Conservation (phyloP, 768 basidiomycete species). For the Mrakia hoshinonis region DNA sequence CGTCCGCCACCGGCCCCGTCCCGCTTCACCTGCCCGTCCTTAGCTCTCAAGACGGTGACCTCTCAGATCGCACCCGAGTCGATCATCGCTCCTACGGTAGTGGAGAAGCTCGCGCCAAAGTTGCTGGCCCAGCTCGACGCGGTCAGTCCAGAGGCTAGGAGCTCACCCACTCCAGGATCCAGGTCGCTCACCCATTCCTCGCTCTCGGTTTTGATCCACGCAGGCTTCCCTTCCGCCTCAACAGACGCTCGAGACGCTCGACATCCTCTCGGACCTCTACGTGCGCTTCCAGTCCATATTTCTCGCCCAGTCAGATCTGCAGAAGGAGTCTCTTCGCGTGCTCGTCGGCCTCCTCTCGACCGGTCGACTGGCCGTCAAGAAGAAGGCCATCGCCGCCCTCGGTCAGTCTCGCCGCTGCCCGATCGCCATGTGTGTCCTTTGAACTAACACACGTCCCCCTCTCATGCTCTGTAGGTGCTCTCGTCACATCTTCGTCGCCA, state of each 20-base stretch:
- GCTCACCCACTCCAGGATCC: not conserved
- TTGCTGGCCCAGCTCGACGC: constrained; percentile 68
- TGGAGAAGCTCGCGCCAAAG: constrained; percentile 74
- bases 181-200: not conserved
- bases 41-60: constrained; percentile 91
- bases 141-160: constrained; percentile 44
- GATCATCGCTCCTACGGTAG: constrained; percentile 66
- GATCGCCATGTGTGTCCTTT: not conserved
- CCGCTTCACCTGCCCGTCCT: constrained; percentile 10
- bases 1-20: not conserved
- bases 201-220: not conserved
- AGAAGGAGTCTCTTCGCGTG: constrained; percentile 73
- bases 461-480: constrained; percentile 41
- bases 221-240: constrained; percentile 39
- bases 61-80: constrained; percentile 77
- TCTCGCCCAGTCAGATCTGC: constrained; percentile 65
- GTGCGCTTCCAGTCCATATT: constrained; percentile 32
- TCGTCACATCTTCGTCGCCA: constrained; percentile 63
- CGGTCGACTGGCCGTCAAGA: constrained; percentile 74
- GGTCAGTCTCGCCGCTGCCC: constrained; percentile 23
- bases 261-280: constrained; percentile 38
- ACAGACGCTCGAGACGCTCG: constrained; percentile 38
- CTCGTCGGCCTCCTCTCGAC: constrained; percentile 58
- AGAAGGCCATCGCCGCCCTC: constrained; percentile 78
- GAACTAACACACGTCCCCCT: too few species aligned